Evolutionary conservation across 352 stramenopile genomes (phyloP), one percentile per base, ranked within the genome.

Genomic region (Phytopythium oedochilum): DNA sequence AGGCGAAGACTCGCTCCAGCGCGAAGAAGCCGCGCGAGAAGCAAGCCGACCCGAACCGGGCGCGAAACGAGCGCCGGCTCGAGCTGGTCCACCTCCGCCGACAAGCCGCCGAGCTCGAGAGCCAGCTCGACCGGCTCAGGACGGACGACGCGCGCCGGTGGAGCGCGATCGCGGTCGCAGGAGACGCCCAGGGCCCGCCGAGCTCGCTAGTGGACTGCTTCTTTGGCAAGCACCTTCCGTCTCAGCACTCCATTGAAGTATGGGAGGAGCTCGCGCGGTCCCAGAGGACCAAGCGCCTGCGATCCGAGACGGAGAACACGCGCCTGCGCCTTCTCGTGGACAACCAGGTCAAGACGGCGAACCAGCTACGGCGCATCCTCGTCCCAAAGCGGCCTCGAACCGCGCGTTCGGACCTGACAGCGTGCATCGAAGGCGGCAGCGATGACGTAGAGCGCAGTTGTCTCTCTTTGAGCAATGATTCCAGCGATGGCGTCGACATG

Each of bases 81-180:
- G 78, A 88, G 61, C 72, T 88, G 32, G 71, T 85, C 23, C 83
- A 85, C 59, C 52, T 88, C 35, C 75, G 75, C 52, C 34, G 25
- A 5, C 39, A 59, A 12, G 53, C 42, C 5, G 35, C 23, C 8
- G 44, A 51, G 40, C 42, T 59, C 15, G 42, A 53, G 29, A 14
- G 31, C 22, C 53, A 42, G 1, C 44, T 59, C 29, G 29, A 32
- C 29, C 29, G 9, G 29, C 29, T 10, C 5, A 32, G n/a, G n/a
- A n/a, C n/a, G n/a, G n/a, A n/a, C n/a, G n/a, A n/a, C n/a, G n/a
- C n/a, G n/a, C n/a, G n/a, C n/a, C n/a, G n/a, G n/a, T n/a, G n/a
- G n/a, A n/a, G n/a, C n/a, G n/a, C n/a, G n/a, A n/a, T n/a, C n/a
- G n/a, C n/a, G n/a, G n/a, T n/a, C n/a, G n/a, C n/a, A n/a, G n/a